Percentiles rank a stretch among this genome's conserved stretches.
Conservation (phyloP, 2,329 filamentous ascomycete genomes). For the Cladophialophora carrionii region DNA sequence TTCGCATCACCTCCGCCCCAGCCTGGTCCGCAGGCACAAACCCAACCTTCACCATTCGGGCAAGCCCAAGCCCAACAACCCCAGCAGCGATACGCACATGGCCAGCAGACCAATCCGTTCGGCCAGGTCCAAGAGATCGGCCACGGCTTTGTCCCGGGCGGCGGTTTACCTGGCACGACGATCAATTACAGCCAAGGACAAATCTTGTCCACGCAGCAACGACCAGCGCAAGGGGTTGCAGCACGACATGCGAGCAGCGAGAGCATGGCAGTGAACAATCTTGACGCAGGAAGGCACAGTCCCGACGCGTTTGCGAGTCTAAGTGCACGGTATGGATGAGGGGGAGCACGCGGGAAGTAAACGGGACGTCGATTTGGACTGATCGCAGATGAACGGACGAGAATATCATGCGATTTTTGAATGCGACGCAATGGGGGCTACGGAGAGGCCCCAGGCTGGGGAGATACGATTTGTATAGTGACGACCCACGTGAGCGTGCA, state of each 20-base stretch:
- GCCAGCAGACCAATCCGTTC: neutral
- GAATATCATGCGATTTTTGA: neutral
- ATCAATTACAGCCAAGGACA: neutral
- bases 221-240: constrained; percentile 25
- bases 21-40: constrained; percentile 1
- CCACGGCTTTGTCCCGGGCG: constrained; percentile 1
- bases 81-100: neutral
- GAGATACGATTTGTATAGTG: neutral
- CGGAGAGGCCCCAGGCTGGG: neutral
- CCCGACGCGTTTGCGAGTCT: constrained; percentile 57
- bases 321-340: constrained; percentile 47
- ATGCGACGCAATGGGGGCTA: neutral
- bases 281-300: constrained; percentile 54
- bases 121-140: constrained; percentile 2
- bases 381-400: neutral
- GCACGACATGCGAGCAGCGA: constrained; percentile 48
- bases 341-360: neutral
- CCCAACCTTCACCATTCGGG: constrained; percentile 7
- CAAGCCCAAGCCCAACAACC: neutral
- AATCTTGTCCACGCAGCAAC: neutral
- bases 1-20: constrained; percentile 10
- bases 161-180: neutral
- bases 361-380: neutral
- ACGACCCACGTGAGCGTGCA: neutral
- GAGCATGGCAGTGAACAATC: constrained; percentile 53